Conservation (phyloP, 805 yeast genomes). For the Kregervanrija pseudodelftensis region DNA sequence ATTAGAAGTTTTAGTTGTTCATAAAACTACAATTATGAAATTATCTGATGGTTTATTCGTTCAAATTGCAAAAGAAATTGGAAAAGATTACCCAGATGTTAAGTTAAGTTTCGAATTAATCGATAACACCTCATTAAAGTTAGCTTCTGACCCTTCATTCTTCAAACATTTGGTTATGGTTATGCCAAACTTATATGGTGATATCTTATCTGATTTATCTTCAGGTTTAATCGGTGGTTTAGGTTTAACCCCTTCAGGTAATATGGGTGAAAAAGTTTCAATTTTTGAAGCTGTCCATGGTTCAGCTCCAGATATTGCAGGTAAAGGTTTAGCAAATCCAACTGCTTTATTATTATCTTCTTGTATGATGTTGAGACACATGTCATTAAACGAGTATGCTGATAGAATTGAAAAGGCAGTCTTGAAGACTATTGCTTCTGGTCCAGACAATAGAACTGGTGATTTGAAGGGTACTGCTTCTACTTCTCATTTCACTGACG, state of each 20-base stretch:
- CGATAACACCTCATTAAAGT: constrained; percentile 89
- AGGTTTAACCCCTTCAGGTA: constrained; percentile 98
- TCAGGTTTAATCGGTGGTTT: constrained; percentile 98
- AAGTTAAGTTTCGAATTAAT: constrained; percentile 78
- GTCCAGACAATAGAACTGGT: constrained; percentile 92
- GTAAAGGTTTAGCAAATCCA: constrained; percentile 98
- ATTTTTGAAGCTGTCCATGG: constrained; percentile 99
- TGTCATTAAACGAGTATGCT: constrained; percentile 81
- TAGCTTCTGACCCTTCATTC: constrained; percentile 82
- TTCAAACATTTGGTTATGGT: constrained; percentile 86
- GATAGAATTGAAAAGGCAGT: constrained; percentile 85
- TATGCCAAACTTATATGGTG: constrained; percentile 99
- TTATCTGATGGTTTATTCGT: constrained; percentile 96
- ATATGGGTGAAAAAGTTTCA: constrained; percentile 97
- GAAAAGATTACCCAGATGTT: constrained; percentile 88
- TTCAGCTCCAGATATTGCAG: constrained; percentile 99
- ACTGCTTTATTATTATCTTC: constrained; percentile 94
- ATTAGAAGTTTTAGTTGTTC: constrained; percentile 88
- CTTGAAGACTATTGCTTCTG: constrained; percentile 83
- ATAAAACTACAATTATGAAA: constrained; percentile 98
- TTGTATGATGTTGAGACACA: constrained; percentile 98
- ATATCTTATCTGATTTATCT: constrained; percentile 95
- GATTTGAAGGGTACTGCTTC: constrained; percentile 91
- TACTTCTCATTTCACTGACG: constrained; percentile 83
- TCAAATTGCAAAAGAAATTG: constrained; percentile 81